These are phyloP conservation scores for Silene latifolia DNA, from an alignment of 148 eudicot genomes.

Conservation along the genomic window DNA sequence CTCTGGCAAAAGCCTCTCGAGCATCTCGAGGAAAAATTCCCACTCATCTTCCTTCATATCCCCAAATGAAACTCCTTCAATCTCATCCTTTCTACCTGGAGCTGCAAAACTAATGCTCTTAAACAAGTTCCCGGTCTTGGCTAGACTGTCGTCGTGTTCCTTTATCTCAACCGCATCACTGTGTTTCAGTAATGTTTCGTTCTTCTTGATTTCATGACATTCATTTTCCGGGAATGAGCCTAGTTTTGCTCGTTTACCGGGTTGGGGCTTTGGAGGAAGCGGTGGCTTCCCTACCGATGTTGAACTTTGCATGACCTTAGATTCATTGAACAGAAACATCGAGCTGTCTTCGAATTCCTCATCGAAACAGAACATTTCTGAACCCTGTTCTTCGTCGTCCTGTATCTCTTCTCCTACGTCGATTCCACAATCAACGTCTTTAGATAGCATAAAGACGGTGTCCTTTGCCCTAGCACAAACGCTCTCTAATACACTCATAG, in stretches of 20 bases:
- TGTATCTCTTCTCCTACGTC: constrained; percentile 2
- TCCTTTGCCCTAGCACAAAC: constrained; percentile 57
- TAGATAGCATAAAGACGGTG: constrained; percentile 14
- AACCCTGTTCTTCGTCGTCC: constrained; percentile 25
- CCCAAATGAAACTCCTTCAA: constrained; percentile 48
- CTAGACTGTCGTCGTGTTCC: constrained; percentile 19
- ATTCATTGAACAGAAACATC: constrained; percentile 6
- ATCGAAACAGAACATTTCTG: constrained; percentile 44
- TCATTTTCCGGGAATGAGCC: constrained; percentile 9
- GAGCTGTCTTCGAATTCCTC: constrained; percentile 29
- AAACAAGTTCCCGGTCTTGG: constrained; percentile 26
- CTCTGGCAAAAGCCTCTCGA: constrained; percentile 57
- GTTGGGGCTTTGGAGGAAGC: constrained; percentile 34
- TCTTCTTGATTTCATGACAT: not conserved
- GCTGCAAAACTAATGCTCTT: constrained; percentile 56
- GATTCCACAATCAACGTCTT: constrained; percentile 5
- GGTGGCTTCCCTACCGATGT: constrained; percentile 34
- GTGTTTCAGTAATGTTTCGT: not conserved
- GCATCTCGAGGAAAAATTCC: constrained; percentile 57
- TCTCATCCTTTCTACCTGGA: constrained; percentile 40
- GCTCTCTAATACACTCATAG: constrained; percentile 54
- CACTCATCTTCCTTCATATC: constrained; percentile 61
- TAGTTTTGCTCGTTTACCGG: constrained; percentile 21
- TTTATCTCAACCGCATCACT: constrained; percentile 7
- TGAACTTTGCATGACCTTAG: constrained; percentile 24